Evolutionary conservation across 139 green algal genomes (phyloP).

Genomic region (Coccomyxa sp.): DNA sequence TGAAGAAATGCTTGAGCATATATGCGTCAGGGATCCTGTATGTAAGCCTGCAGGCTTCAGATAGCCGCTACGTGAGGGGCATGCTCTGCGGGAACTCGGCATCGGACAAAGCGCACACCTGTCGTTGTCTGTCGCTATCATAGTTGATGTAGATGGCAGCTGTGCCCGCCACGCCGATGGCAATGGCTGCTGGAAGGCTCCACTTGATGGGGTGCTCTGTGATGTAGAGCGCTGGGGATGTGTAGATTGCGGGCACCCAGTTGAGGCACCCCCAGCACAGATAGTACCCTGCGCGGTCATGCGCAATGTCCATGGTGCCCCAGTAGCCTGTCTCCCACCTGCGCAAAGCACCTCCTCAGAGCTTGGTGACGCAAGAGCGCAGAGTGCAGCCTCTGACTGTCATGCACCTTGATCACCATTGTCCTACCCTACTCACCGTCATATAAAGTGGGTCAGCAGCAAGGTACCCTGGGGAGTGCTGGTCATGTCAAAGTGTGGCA

Average conservation of each 20-base stretch:
- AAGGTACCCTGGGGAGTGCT: too few species aligned
- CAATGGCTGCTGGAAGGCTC: conserved; percentile 13
- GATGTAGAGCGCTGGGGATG: conserved; percentile 64
- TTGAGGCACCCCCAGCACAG: conserved; percentile 75
- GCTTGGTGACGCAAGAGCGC: too few species aligned
- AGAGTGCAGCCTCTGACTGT: too few species aligned
- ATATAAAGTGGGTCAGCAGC: too few species aligned
- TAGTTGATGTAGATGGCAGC: conserved; percentile 72
- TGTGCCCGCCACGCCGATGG: conserved; percentile 30
- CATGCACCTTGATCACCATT: neutral
- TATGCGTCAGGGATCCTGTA: too few species aligned
- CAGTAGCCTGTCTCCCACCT: conserved; percentile 74
- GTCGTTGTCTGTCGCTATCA: conserved; percentile 63
- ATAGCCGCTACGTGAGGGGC: too few species aligned
- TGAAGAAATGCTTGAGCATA: too few species aligned
- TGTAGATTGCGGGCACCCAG: conserved; percentile 75
- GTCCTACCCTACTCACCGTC: neutral
- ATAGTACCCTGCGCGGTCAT: conserved; percentile 80
- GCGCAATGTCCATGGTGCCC: conserved; percentile 75
- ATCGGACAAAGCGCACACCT: too few species aligned
- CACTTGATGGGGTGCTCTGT: conserved; percentile 45
- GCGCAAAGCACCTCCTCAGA: too few species aligned
- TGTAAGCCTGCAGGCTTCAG: too few species aligned
- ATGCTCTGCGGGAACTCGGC: too few species aligned
- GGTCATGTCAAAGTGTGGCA: too few species aligned